Percentiles rank a stretch among this genome's conserved stretches.
Evolutionary conservation across 1,284 basidiomycete species (phyloP).

Genomic region (Phlebopus sp.): DNA sequence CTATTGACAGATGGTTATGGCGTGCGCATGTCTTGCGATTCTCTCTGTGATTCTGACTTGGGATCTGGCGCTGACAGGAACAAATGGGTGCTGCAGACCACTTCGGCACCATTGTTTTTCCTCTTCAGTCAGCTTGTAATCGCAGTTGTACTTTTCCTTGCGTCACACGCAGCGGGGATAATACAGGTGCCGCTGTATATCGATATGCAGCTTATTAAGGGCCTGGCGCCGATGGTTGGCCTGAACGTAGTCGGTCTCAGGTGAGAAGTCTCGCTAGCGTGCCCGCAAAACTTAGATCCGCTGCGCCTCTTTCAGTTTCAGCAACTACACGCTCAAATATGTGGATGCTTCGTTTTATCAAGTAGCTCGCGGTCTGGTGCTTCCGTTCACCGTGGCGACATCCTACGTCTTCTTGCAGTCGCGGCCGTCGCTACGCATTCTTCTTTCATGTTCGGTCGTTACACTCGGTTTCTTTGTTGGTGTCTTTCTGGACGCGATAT

Average conservation of each 20-base stretch:
- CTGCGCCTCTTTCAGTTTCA: constrained; percentile 52
- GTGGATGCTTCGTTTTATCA: constrained; percentile 93
- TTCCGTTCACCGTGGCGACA: constrained; percentile 82
- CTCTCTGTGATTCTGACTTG: constrained; percentile 13
- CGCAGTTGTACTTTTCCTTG: constrained; percentile 71
- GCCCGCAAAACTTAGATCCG: background rate
- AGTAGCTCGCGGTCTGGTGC: constrained; percentile 81
- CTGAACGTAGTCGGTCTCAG: constrained; percentile 80
- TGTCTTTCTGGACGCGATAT: constrained; percentile 71
- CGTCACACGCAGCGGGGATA: constrained; percentile 58
- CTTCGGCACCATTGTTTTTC: constrained; percentile 78
- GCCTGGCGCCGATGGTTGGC: constrained; percentile 67
- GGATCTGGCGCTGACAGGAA: constrained; percentile 45
- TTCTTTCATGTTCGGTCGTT: constrained; percentile 70
- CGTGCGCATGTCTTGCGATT: constrained; percentile 39
- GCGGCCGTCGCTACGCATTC: constrained; percentile 69
- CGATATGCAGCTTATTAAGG: constrained; percentile 61
- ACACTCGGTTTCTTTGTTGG: constrained; percentile 84
- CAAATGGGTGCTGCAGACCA: constrained; percentile 76
- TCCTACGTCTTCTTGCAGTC: constrained; percentile 71
- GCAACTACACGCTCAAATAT: constrained; percentile 88
- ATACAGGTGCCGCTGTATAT: constrained; percentile 61
- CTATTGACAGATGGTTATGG: constrained; percentile 69
- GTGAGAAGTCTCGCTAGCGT: constrained; percentile 38
- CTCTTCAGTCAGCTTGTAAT: constrained; percentile 78